These are phyloP conservation scores for Hamamelis virginiana DNA, from an alignment of 164 flowering plant species.

Conservation along the genomic window DNA sequence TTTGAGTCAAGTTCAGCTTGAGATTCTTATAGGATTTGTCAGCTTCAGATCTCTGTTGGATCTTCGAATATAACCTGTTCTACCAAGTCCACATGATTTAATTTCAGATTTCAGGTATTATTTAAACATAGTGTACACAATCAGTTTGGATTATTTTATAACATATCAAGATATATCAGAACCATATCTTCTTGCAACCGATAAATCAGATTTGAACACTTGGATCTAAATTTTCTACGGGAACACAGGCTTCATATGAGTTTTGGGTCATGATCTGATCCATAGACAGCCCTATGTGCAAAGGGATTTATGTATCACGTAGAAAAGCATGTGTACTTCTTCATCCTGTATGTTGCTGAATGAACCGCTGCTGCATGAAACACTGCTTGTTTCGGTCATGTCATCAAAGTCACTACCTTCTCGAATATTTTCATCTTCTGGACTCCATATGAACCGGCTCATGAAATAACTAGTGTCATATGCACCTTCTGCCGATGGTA, in stretches of 20 bases:
- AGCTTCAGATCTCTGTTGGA: neutral
- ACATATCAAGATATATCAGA: neutral
- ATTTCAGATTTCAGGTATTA: neutral
- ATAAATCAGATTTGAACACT: neutral
- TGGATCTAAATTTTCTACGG: neutral
- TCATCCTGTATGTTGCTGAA: slow-evolving; percentile 69
- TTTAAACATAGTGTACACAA: neutral
- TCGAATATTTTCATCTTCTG: slow-evolving; percentile 54
- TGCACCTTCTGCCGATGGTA: slow-evolving; percentile 78
- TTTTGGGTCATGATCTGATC: neutral
- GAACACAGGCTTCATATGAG: neutral
- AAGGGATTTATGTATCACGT: neutral
- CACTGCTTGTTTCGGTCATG: slow-evolving; percentile 59
- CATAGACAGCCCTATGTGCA: neutral
- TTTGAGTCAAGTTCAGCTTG: neutral
- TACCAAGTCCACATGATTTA: neutral
- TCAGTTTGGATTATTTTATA: neutral
- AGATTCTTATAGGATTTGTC: neutral
- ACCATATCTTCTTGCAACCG: neutral
- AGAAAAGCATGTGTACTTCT: slow-evolving; percentile 49
- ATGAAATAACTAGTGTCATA: slow-evolving; percentile 93
- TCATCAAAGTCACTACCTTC: slow-evolving; percentile 77
- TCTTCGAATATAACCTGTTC: neutral
- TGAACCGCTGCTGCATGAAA: slow-evolving; percentile 70
- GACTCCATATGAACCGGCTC: slow-evolving; percentile 92